phyloP scores from a whole-genome alignment of 2,329 filamentous ascomycete genomes.

The Diaporthe capsici region DNA sequence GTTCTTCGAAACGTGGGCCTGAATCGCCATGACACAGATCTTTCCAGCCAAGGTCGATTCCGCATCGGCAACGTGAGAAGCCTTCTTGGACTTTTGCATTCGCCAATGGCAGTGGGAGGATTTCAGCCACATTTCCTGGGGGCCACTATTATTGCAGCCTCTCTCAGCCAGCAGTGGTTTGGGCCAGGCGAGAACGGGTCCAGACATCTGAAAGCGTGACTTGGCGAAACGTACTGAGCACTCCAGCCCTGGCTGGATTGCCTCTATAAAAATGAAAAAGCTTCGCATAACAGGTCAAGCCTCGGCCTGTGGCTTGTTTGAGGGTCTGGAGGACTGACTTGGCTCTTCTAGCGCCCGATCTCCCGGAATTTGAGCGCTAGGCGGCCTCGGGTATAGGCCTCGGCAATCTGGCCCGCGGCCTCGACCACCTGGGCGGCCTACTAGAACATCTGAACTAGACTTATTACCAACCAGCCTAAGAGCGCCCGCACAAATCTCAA shows the following conservation, averaged over 20 bases:
- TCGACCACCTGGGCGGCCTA: slow-evolving; percentile 15
- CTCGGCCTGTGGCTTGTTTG: slow-evolving; percentile 21
- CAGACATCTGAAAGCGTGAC: slow-evolving; percentile 5
- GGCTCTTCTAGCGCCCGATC: slow-evolving; percentile 20
- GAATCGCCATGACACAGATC: slow-evolving; percentile 31
- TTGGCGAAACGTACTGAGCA: slow-evolving; percentile 23
- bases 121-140: background rate
- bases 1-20: slow-evolving; percentile 12
- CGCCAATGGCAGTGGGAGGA: background rate
- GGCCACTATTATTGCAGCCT: background rate
- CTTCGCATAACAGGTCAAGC: slow-evolving; percentile 5
- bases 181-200: slow-evolving; percentile 8
- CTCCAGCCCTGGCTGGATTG: slow-evolving; percentile 13
- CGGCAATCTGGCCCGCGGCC: slow-evolving; percentile 15
- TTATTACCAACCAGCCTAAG: background rate
- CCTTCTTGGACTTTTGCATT: slow-evolving; percentile 20
- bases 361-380: slow-evolving; percentile 1
- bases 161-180: background rate
- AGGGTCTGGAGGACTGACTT: slow-evolving; percentile 11
- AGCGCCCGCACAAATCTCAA: background rate
- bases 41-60: slow-evolving; percentile 29
- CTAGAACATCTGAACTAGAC: background rate
- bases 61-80: slow-evolving; percentile 25
- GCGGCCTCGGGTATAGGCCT: slow-evolving; percentile 25
- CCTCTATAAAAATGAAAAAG: background rate